Base-by-base conservation (phyloP, 108 stramenopile genomes). In the Cyclostephanos invisitatus region DNA sequence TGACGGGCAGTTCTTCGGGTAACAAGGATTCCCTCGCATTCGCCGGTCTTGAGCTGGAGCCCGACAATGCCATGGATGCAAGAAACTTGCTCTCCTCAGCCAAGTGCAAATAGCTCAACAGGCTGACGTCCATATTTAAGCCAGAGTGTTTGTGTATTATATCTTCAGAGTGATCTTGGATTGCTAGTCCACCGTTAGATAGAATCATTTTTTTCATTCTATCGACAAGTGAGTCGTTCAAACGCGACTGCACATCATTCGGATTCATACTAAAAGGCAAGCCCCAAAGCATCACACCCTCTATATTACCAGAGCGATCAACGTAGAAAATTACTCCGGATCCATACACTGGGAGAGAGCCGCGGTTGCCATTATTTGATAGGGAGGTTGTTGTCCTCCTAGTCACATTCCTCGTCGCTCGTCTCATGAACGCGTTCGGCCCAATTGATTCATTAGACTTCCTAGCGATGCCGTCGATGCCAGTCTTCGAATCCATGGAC, bases 281-380 rank as follows among this genome's bases (percentile, higher is more conserved):
- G 7, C 93, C 93, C 93, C 93, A 95, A 2, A 85, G 85, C 89
- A 92, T 92, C 11, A 95, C 76, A 12, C 93, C 93, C 29, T 79
- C 78, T n/a, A 92, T 83, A 59, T 65, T 72, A 10, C 91, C 91
- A 78, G 78, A 74, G 27, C 77, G 83, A 80, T 91, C 89, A 11
- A 92, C 58, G 65, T 95, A 95, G 58, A 77, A 95, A 12, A 95
- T 87, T 61, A 89, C 81, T 20, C 93, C 93, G 62, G 84, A 77
- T 49, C 93, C 93, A 79, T 89, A 95, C 0, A 91, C 77, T 0
- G 88, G 83, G 38, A 72, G 56, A 36, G 66, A 65, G 14, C 78
- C 78, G 46, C 72, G 62, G 15, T 2, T 59, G 24, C 76, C 24
- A 29, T 56, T 69, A 14, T 44, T 54, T 1, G 28, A 53, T 38